Evolutionary conservation across 345 rosid species (phyloP).

Genomic region (Gossypium stocksii): DNA sequence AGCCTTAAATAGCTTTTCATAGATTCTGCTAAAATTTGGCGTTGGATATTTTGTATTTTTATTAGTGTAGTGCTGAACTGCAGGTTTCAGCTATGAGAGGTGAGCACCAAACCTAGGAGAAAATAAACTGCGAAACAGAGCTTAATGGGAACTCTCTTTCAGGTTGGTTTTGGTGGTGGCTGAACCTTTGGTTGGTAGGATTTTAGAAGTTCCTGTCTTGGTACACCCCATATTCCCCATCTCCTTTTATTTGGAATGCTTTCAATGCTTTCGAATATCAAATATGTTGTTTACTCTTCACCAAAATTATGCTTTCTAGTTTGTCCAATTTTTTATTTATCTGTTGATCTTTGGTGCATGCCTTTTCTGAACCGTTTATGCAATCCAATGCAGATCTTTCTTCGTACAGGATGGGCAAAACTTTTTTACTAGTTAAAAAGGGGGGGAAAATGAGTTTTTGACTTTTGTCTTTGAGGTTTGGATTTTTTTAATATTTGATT

Average conservation of each 20-base stretch:
- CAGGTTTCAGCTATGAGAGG: background rate
- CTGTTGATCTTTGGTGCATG: background rate
- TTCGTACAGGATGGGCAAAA: background rate
- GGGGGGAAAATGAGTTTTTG: background rate
- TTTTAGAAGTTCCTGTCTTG: background rate
- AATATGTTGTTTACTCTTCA: background rate
- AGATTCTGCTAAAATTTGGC: background rate
- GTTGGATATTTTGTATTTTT: background rate
- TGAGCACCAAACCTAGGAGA: background rate
- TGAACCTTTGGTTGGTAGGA: background rate
- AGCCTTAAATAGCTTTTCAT: background rate
- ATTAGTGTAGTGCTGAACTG: background rate
- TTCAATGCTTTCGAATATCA: background rate
- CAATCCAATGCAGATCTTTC: background rate
- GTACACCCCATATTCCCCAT: background rate
- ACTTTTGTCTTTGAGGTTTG: background rate
- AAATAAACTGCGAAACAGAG: background rate
- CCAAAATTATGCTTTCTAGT: background rate
- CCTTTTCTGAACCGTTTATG: background rate
- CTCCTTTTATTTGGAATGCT: background rate
- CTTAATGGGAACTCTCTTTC: background rate
- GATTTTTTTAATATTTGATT: background rate
- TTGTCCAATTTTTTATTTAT: background rate
- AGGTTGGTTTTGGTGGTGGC: background rate
- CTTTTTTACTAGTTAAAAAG: background rate